Conservation (phyloP, 345 rosid genomes). For the Mercurialis annua region DNA sequence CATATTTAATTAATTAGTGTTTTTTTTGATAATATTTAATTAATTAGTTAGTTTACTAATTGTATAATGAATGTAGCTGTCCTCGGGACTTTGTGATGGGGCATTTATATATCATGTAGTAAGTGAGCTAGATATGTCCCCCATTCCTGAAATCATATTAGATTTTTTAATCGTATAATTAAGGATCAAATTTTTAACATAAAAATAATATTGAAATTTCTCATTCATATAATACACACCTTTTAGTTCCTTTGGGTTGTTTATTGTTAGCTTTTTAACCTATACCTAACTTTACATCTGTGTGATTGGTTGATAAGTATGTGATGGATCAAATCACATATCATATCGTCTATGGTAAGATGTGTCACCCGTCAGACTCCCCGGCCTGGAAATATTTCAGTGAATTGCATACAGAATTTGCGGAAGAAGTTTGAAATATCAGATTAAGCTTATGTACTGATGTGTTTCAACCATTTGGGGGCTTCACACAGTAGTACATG, state of each 20-base stretch:
- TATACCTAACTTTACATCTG: conserved; percentile 1
- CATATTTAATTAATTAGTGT: neutral
- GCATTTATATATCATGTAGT: neutral
- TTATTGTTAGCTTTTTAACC: neutral
- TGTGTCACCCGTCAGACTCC: no score
- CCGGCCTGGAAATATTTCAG: no score
- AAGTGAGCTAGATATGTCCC: conserved; percentile 6
- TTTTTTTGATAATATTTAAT: neutral
- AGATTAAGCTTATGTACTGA: no score
- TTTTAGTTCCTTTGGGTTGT: neutral
- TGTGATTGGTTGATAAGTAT: neutral
- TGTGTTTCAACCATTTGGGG: no score
- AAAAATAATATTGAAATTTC: neutral
- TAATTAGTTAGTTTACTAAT: no score
- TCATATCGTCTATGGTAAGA: neutral
- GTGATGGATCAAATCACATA: neutral
- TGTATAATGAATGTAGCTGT: neutral
- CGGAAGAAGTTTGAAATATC: no score
- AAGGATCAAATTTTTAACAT: neutral
- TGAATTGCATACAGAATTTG: no score
- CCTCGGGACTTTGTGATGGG: neutral
- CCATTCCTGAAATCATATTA: conserved; percentile 6
- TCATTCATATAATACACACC: neutral
- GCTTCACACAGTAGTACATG: no score
- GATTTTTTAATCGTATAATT: neutral